Evolutionary conservation across 2,329 filamentous ascomycete genomes (phyloP).

Genomic region (Hymenoscyphus linearis): DNA sequence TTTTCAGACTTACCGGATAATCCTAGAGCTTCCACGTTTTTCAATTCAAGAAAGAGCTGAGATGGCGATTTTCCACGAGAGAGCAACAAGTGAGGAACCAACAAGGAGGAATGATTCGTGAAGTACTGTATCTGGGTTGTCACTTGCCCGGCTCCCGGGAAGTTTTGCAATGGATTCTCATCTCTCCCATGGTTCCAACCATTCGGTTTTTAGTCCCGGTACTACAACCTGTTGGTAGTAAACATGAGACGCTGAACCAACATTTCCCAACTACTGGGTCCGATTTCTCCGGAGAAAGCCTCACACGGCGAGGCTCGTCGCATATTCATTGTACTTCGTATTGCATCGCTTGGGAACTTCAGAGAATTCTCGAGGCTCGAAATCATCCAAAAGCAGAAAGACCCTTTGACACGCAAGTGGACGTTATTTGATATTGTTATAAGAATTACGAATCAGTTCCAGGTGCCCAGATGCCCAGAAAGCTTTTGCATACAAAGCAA

Average conservation of each 20-base stretch:
- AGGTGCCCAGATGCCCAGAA: neutral
- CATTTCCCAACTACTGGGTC: neutral
- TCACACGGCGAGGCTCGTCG: neutral
- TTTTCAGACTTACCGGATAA: neutral
- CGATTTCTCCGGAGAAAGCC: neutral
- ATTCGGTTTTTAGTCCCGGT: neutral
- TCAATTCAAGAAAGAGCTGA: neutral
- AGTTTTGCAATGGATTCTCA: neutral
- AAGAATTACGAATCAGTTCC: neutral
- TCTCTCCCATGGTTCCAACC: neutral
- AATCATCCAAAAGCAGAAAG: neutral
- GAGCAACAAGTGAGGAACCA: conserved; percentile 1
- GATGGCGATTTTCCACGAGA: conserved; percentile 2
- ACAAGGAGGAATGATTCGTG: neutral
- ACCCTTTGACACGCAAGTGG: neutral
- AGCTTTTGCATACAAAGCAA: neutral
- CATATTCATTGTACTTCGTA: neutral
- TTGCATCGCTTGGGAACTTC: neutral
- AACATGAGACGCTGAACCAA: neutral
- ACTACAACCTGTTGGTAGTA: neutral
- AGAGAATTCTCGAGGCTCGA: neutral
- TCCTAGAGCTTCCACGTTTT: neutral
- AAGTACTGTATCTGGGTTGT: neutral
- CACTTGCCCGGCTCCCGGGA: neutral
- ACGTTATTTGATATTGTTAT: neutral